Conservation (phyloP, 2,329 filamentous ascomycete species). For the Cryoendolithus antarcticus region DNA sequence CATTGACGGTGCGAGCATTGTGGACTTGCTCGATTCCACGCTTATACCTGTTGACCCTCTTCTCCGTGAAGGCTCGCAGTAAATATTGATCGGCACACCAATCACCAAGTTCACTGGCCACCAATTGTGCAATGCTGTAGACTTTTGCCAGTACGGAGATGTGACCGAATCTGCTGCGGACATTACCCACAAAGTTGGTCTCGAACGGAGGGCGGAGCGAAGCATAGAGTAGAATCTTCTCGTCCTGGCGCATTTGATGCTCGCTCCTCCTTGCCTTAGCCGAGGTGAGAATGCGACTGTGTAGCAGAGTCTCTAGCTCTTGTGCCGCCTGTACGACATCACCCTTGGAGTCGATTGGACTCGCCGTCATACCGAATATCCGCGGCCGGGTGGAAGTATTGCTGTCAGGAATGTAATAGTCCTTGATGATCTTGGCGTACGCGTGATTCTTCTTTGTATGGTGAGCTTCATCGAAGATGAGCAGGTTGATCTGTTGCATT, state of each 20-base stretch:
- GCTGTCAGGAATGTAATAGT: slow-evolving; percentile 55
- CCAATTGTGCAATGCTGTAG: slow-evolving; percentile 47
- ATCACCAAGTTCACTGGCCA: slow-evolving; percentile 56
- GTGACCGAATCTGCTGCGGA: slow-evolving; percentile 43
- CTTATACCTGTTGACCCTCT: slow-evolving; percentile 13
- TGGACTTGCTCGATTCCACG: slow-evolving; percentile 18
- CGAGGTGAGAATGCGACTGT: slow-evolving; percentile 73
- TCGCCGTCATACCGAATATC: slow-evolving; percentile 94
- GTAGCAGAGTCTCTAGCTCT: slow-evolving; percentile 63
- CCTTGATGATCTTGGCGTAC: slow-evolving; percentile 79
- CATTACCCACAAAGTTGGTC: slow-evolving; percentile 50
- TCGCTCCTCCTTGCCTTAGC: slow-evolving; percentile 35
- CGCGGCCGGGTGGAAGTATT: slow-evolving; percentile 47
- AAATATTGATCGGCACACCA: slow-evolving; percentile 72
- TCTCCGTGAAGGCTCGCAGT: slow-evolving; percentile 1
- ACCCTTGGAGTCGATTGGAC: slow-evolving; percentile 72
- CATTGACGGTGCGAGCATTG: slow-evolving; percentile 18
- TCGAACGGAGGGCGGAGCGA: slow-evolving; percentile 40
- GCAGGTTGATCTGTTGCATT: slow-evolving; percentile 73
- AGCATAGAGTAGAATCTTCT: slow-evolving; percentile 48
- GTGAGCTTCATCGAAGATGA: slow-evolving; percentile 94
- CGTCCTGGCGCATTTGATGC: slow-evolving; percentile 13
- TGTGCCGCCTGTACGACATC: slow-evolving; percentile 54
- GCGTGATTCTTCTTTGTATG: slow-evolving; percentile 90
- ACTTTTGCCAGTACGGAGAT: slow-evolving; percentile 41